Base-by-base conservation (phyloP, 2,329 filamentous ascomycete species). In the Lachnellula suecica region DNA sequence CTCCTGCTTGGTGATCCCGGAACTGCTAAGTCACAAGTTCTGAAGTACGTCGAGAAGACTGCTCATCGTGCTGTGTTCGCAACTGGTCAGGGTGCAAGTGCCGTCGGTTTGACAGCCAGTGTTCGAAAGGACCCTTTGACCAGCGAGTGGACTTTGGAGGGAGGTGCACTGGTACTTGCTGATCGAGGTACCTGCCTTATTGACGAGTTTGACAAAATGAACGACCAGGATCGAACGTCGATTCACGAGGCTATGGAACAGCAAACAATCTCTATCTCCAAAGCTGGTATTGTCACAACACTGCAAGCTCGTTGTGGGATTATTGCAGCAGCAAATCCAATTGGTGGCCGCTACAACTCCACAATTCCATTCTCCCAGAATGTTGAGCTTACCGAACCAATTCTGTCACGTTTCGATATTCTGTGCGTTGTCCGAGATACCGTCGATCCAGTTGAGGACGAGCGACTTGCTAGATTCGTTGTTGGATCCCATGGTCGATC, bases 201-300 rank as follows among this genome's bases (percentile, higher is more conserved):
- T 58, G 94, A 99, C 65, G 94, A 99, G 72, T 99, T 99, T 65
- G 94, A 99, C 81, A 99, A 99, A 79, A 99, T 99, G 94, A 97
- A 97, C 70, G 94, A 99, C 69, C 91, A 97, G 68, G 94, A 99
- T 71, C 85, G 94, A 59, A 97, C 94, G 1, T 96, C 91, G 7
- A 99, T 99, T 63, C 94, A 99, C 80, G 94, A 99, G 78, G 94
- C 94, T 54, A 99, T 99, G 94, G 94, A 99, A 72, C 94, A 99
- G 72, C 94, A 99, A 74, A 99, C 94, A 1, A 99, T 99, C 62
- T 97, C 93, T 56, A 99, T 99, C 67, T 96, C 91, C 59, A 99
- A 99, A 70, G 94, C 94, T 1, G 94, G 94, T 72, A 99, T 99
- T 56, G 94, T 99, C 40, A 99, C 94, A 1, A 97, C 94, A 0